Evolutionary conservation across 169 alveolate species (phyloP).

Genomic region (Cryptosporidium ubiquitum): DNA sequence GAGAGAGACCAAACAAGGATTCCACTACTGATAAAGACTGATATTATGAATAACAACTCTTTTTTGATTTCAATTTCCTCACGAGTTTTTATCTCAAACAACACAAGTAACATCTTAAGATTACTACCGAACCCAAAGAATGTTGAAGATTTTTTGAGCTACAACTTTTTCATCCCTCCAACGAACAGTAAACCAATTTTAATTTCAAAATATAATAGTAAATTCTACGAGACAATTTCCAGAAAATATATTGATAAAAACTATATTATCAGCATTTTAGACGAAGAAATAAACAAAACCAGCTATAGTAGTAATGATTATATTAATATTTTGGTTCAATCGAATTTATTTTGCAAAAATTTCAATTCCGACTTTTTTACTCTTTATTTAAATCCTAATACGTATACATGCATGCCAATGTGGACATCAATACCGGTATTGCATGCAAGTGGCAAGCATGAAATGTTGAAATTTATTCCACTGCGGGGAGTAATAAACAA

Average conservation of each 20-base stretch:
- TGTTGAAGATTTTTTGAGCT: slow-evolving; percentile 8
- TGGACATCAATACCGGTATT: slow-evolving; percentile 51
- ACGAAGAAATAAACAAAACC: neutral
- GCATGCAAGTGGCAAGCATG: slow-evolving; percentile 1
- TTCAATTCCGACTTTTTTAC: slow-evolving; percentile 29
- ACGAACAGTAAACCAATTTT: slow-evolving; percentile 11
- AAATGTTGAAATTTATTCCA: slow-evolving; percentile 1
- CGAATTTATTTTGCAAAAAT: neutral
- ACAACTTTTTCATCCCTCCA: slow-evolving; percentile 45
- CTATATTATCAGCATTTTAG: neutral
- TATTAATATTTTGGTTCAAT: neutral
- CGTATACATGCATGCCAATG: slow-evolving; percentile 49
- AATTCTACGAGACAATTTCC: slow-evolving; percentile 7
- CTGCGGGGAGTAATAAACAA: slow-evolving; percentile 21
- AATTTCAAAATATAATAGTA: slow-evolving; percentile 20
- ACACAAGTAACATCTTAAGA: slow-evolving; percentile 43
- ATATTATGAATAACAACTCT: slow-evolving; percentile 44
- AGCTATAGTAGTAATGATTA: neutral
- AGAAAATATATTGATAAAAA: slow-evolving; percentile 30
- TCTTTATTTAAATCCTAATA: slow-evolving; percentile 31
- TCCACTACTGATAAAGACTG: slow-evolving; percentile 36
- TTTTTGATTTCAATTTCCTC: slow-evolving; percentile 60
- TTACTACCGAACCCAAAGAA: slow-evolving; percentile 13
- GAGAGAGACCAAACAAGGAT: neutral
- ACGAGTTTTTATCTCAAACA: slow-evolving; percentile 41